Base-by-base conservation (phyloP, 1,139 yeast species). In the Blastobotrys malaysiensis region DNA sequence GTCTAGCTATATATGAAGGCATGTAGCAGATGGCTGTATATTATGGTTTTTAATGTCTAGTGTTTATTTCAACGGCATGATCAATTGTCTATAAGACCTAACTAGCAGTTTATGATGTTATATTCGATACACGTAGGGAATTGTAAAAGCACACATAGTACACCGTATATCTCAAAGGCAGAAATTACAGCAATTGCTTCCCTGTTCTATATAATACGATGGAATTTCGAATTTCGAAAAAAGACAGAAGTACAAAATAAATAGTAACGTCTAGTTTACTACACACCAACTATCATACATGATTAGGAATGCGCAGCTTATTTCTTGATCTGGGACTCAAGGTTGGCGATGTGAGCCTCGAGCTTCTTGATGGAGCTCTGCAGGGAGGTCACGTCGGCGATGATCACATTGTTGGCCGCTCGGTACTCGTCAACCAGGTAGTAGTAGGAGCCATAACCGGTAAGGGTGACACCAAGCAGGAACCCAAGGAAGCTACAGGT, bases 401-500 rank as follows among this genome's bases (percentile, higher is more conserved):
- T 79, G 57, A 88, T 81, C 20, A 86, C 87, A 62, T 79, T 79
- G 69, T 84, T 86, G 63, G 93, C 81, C 57, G 78, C 74, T 66
- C 85, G 83, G 77, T 86, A 87, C 69, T 86, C 88, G 64, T 87
- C 95, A 57, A 88, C 73, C 61, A 88, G 76, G 70, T 87, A 88
- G 70, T 82, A 85, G 74, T 88, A 88, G 11, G 93, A 83, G 9
- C 81, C 88, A 54, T 79, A 80, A 1, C 95, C 93, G 22, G 96
- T 85, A 59, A 77, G 70, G 21, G 88, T 77, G 47, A 86, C 86
- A 48, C 96, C 96, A 44, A 84, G 75, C 57, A 88, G 77, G 70
- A 88, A 88, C 1, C 96, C 96, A 54, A 84, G 57, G 48, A 64
- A 57, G 1, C 66, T 63, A 4, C 39, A 43, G 9, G 39, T 18